Base-by-base conservation (phyloP, 1,284 basidiomycete species). In the Nidula niveotomentosa region DNA sequence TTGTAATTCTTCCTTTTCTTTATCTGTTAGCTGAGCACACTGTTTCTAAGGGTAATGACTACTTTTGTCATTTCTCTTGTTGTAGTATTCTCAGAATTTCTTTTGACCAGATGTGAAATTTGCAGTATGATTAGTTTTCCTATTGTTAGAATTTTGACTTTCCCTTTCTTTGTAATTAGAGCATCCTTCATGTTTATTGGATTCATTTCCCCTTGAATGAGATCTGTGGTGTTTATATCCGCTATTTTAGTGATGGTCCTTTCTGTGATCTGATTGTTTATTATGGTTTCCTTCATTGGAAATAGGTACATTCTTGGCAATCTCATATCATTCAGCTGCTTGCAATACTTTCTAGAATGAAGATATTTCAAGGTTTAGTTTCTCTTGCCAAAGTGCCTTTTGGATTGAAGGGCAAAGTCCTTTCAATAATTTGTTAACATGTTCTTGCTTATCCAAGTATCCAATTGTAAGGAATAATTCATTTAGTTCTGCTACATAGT, bases 391-490 rank as follows among this genome's bases (percentile, higher is more conserved):
- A 1, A 68, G 49, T 1, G 47, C 54, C 3, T 47, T 36, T 36
- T 62, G 57, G 23, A 66, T 65, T 2, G 53, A 53, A 0, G 48
- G 39, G 1, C 48, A 39, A 18, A 65, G 55, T 0, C 63, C 59
- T 37, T 60, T 55, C 58, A 65, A 70, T 1, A 70, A 49, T 30
- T 62, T 59, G 1, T 61, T 39, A 0, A 67, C 62, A 1, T 50
- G 39, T 4, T 62, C 64, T 0, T 54, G 30, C 3, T 66, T 56
- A 13, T 51, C 55, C 2, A 63, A 36, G 3, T 56, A 53, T 0
- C 70, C 68, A 30, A 72, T 63, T 1, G 63, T 53, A 7, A 64
- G 65, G 43, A 62, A 67, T 0, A 69, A 17, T 10, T 70, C 62
- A 17, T 63, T 53, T 0, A 72, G 48, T 8, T 59, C 53, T 30